Percentiles rank a stretch among this genome's conserved stretches.
phyloP scores from a whole-genome alignment of 495 filamentous ascomycete species.

The Penicillium flavigenum region DNA sequence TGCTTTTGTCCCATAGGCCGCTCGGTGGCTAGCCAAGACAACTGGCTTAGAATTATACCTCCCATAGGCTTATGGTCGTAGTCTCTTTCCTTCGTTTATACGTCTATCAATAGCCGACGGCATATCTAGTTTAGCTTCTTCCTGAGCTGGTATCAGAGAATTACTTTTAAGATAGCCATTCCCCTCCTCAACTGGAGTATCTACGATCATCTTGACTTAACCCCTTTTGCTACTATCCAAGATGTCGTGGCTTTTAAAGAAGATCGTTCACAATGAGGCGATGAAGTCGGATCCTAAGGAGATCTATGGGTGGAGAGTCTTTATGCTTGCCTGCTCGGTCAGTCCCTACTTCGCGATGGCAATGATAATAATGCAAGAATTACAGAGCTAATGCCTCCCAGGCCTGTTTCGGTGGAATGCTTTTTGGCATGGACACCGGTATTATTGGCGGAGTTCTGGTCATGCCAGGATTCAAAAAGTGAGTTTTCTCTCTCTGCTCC shows the following conservation, averaged over 20 bases:
- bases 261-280: constrained; percentile 75
- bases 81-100: neutral
- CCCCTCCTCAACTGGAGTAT: neutral
- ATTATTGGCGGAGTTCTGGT: constrained; percentile 71
- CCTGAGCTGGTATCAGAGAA: neutral
- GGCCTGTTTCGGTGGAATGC: constrained; percentile 77
- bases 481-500: constrained; percentile 26
- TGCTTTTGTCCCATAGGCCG: constrained; percentile 13
- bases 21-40: constrained; percentile 13
- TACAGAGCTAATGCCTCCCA: constrained; percentile 22
- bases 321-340: constrained; percentile 65
- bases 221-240: constrained; percentile 7
- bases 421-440: constrained; percentile 66
- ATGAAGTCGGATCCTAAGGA: constrained; percentile 71
- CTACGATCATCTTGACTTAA: neutral
- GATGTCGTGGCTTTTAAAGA: constrained; percentile 53
- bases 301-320: constrained; percentile 79
- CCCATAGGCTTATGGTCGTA: neutral
- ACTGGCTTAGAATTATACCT: constrained; percentile 11
- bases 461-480: constrained; percentile 60
- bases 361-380: neutral
- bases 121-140: neutral
- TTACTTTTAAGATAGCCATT: neutral
- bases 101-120: constrained; percentile 15
- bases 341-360: constrained; percentile 21